Conservation (phyloP, 768 basidiomycete species). For the Trametes sanguinea region DNA sequence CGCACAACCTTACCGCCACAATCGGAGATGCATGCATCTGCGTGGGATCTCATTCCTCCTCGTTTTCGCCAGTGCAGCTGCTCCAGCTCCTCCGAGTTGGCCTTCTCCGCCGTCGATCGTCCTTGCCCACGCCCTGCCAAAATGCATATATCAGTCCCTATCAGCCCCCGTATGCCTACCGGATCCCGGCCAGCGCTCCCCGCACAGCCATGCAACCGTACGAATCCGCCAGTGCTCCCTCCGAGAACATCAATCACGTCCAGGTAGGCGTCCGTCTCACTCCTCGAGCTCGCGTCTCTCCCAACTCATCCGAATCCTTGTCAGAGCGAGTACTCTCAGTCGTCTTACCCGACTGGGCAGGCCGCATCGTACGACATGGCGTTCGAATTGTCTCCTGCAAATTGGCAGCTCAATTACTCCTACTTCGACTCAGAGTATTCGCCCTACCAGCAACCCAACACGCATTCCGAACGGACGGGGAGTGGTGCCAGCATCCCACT, state of each 20-base stretch:
- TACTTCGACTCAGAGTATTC: constrained; percentile 9
- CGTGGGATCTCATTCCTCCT: background rate
- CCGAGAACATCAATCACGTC: background rate
- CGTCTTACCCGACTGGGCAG: background rate
- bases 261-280: background rate
- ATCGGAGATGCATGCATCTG: constrained; percentile 18
- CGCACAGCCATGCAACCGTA: constrained; percentile 13
- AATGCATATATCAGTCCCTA: background rate
- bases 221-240: background rate
- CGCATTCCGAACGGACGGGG: background rate
- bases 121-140: background rate
- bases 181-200: background rate
- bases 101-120: constrained; percentile 6
- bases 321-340: background rate
- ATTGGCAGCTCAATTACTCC: constrained; percentile 8
- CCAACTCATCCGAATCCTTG: background rate
- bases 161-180: background rate
- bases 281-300: too few species aligned
- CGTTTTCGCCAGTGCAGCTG: background rate
- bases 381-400: background rate
- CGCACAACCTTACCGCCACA: constrained; percentile 20
- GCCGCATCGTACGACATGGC: background rate
- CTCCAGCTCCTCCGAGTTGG: background rate
- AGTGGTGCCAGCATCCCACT: constrained; percentile 10
- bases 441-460: background rate